Percentiles rank a stretch among this genome's conserved stretches.
Conservation (phyloP, 1,284 basidiomycete species). For the Malassezia psittaci region DNA sequence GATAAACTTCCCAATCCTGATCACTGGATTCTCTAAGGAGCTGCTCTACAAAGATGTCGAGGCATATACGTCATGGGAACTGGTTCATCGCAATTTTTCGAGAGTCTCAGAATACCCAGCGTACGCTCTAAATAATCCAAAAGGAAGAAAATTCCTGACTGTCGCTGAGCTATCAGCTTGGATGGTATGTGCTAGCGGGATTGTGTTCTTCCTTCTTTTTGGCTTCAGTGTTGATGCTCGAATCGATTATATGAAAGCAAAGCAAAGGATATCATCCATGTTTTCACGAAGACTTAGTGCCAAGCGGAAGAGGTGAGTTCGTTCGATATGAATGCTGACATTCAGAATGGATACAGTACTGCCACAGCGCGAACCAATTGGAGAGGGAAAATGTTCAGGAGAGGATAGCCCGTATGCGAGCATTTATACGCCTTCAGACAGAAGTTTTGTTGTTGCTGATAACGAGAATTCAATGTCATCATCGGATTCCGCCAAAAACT, state of each 20-base stretch:
- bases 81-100: constrained; percentile 53
- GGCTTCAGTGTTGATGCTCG: constrained; percentile 19
- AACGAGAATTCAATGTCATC: too few species aligned
- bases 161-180: constrained; percentile 1
- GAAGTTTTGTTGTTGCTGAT: too few species aligned
- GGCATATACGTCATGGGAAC: constrained; percentile 55
- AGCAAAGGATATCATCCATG: too few species aligned
- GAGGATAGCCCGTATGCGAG: too few species aligned
- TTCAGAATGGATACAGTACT: too few species aligned
- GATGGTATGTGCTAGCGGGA: constrained; percentile 11
- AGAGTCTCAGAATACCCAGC: not conserved
- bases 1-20: constrained; percentile 49
- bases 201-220: constrained; percentile 26
- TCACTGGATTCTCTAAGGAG: constrained; percentile 12
- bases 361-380: too few species aligned
- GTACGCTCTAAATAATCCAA: not conserved
- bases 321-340: too few species aligned
- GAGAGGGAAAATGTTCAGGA: too few species aligned
- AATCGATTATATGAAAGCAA: not conserved
- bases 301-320: too few species aligned
- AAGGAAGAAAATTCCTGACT: not conserved
- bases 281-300: too few species aligned
- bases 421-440: too few species aligned
- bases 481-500: too few species aligned
- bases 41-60: constrained; percentile 24